Evolutionary conservation across 495 filamentous ascomycete species (phyloP).

Genomic region (Evansstolkia leycettana): DNA sequence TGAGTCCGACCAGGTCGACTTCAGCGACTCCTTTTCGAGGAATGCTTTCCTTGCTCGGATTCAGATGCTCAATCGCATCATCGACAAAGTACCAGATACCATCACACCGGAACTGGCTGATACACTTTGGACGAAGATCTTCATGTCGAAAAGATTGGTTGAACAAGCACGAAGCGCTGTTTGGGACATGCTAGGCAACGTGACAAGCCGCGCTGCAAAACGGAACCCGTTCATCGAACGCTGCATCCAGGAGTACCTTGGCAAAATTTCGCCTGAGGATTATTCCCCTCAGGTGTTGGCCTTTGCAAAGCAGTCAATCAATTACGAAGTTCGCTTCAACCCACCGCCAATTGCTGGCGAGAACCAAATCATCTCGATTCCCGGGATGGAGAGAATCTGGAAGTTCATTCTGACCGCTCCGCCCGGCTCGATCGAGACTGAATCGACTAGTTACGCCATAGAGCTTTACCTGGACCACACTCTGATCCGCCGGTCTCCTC

Average conservation of each 20-base stretch:
- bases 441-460: slow-evolving; percentile 58
- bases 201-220: slow-evolving; percentile 28
- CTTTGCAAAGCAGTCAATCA: slow-evolving; percentile 49
- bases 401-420: slow-evolving; percentile 62
- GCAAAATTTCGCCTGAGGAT: slow-evolving; percentile 45
- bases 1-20: slow-evolving; percentile 23
- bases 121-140: slow-evolving; percentile 54
- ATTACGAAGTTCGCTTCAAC: slow-evolving; percentile 33
- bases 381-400: slow-evolving; percentile 72
- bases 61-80: slow-evolving; percentile 44
- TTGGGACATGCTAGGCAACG: slow-evolving; percentile 53
- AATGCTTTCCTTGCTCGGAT: slow-evolving; percentile 38
- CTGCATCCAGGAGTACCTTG: slow-evolving; percentile 56
- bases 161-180: slow-evolving; percentile 44
- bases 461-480: slow-evolving; percentile 56
- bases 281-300: slow-evolving; percentile 55
- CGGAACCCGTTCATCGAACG: slow-evolving; percentile 53
- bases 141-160: slow-evolving; percentile 44
- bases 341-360: slow-evolving; percentile 24
- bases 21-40: slow-evolving; percentile 21
- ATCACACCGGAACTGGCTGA: slow-evolving; percentile 49
- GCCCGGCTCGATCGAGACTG: slow-evolving; percentile 52
- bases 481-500: slow-evolving; percentile 26
- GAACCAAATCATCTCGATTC: slow-evolving; percentile 37
- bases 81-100: slow-evolving; percentile 43